Conservation (phyloP, 352 stramenopile genomes). For the Pythium biforme region DNA sequence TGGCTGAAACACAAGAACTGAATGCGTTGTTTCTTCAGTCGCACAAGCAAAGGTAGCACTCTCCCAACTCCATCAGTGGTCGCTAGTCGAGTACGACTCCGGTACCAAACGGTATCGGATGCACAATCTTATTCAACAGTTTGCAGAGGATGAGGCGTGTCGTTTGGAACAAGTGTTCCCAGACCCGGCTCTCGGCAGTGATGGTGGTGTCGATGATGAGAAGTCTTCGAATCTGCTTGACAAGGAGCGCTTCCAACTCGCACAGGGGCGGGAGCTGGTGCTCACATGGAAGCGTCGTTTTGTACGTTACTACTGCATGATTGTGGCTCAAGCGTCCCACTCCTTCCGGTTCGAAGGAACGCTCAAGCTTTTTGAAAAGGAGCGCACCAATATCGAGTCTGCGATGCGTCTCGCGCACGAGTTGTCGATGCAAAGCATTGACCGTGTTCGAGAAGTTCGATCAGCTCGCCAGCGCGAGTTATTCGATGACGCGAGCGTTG, state of each 20-base stretch:
- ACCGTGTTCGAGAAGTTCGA: slow-evolving; percentile 60
- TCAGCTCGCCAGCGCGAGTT: slow-evolving; percentile 37
- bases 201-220: slow-evolving; percentile 1
- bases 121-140: slow-evolving; percentile 83
- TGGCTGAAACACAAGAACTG: background rate
- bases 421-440: slow-evolving; percentile 71
- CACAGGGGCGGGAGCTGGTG: slow-evolving; percentile 59
- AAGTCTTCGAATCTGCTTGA: slow-evolving; percentile 4
- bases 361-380: slow-evolving; percentile 71
- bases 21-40: slow-evolving; percentile 23
- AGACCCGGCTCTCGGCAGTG: slow-evolving; percentile 8
- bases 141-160: slow-evolving; percentile 75
- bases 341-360: slow-evolving; percentile 74
- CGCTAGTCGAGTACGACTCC: slow-evolving; percentile 73
- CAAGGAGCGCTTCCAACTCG: slow-evolving; percentile 27
- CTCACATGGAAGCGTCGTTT: slow-evolving; percentile 81
- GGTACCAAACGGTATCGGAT: slow-evolving; percentile 72
- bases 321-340: slow-evolving; percentile 72
- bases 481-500: slow-evolving; percentile 17
- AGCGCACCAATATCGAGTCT: slow-evolving; percentile 81
- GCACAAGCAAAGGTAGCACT: slow-evolving; percentile 52
- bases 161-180: slow-evolving; percentile 46
- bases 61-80: slow-evolving; percentile 73
- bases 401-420: slow-evolving; percentile 74
- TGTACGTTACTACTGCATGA: slow-evolving; percentile 85